These are phyloP conservation scores for Dillenia suffruticosa DNA, from an alignment of 164 flowering plant genomes.

Conservation along the genomic window DNA sequence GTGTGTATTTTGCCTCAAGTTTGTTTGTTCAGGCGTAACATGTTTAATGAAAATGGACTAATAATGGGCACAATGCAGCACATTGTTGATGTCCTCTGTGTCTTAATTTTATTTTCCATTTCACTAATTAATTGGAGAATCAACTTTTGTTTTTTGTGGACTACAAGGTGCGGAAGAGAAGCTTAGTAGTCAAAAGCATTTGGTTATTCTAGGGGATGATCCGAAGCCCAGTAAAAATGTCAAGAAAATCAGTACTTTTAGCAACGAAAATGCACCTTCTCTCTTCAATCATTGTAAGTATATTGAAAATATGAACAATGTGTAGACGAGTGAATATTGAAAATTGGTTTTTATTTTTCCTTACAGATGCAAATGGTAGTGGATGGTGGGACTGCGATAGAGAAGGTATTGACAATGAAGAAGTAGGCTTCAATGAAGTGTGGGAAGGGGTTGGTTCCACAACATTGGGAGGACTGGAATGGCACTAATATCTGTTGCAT, in stretches of 20 bases:
- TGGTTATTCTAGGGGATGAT: constrained; percentile 70
- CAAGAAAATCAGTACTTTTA: constrained; percentile 1
- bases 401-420: constrained; percentile 85
- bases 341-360: not conserved
- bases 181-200: constrained; percentile 15
- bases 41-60: not conserved
- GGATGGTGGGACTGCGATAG: constrained; percentile 88
- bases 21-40: not conserved
- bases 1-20: not conserved
- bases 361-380: constrained; percentile 80
- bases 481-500: constrained; percentile 44
- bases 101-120: not conserved
- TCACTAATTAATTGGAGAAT: not conserved
- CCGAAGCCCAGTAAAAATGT: constrained; percentile 35
- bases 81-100: not conserved
- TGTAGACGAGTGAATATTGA: not conserved
- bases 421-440: constrained; percentile 59
- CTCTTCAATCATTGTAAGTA: constrained; percentile 72
- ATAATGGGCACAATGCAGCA: not conserved
- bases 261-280: constrained; percentile 34
- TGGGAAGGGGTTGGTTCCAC: constrained; percentile 93
- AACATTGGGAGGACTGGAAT: constrained; percentile 78
- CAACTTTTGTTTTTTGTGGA: not conserved
- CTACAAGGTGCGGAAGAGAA: constrained; percentile 26
- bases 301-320: not conserved